Evolutionary conservation across 208 protist genomes (phyloP).

Genomic region (Porcisia hertigi): DNA sequence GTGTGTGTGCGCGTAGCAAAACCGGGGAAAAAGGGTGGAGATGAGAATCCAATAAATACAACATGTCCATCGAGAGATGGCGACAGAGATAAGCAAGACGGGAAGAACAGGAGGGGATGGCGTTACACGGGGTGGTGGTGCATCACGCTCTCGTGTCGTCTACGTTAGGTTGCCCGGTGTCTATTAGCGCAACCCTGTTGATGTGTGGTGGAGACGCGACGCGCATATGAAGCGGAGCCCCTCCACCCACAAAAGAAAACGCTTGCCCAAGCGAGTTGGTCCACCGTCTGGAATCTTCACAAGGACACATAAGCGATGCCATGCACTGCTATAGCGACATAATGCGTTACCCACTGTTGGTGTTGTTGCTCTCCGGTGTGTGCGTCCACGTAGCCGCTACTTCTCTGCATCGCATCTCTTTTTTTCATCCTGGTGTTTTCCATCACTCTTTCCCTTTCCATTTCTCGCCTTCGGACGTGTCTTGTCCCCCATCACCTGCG

Average conservation of each 20-base stretch:
- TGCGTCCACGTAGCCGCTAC: not conserved
- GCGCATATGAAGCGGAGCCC: not conserved
- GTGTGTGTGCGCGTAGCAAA: not conserved
- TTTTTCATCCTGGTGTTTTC: not conserved
- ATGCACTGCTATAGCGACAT: not conserved
- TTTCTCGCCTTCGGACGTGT: not conserved
- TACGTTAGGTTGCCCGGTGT: not conserved
- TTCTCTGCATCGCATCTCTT: not conserved
- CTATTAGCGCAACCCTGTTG: not conserved
- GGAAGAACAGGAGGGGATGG: not conserved
- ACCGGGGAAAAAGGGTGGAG: not conserved
- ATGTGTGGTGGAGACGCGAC: conserved; percentile 1
- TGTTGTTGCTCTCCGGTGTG: not conserved
- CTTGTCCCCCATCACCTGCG: not conserved
- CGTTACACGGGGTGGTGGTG: not conserved
- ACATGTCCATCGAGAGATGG: not conserved
- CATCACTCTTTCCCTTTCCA: not conserved
- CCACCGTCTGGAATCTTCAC: not conserved
- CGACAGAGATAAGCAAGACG: not conserved
- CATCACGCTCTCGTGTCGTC: not conserved
- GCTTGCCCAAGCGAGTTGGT: not conserved
- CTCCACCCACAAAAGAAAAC: no score
- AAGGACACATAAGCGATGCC: not conserved
- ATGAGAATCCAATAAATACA: not conserved
- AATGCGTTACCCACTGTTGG: not conserved